These are phyloP conservation scores for Naumovozyma baii DNA, from an alignment of 805 yeast species.

Conservation along the genomic window DNA sequence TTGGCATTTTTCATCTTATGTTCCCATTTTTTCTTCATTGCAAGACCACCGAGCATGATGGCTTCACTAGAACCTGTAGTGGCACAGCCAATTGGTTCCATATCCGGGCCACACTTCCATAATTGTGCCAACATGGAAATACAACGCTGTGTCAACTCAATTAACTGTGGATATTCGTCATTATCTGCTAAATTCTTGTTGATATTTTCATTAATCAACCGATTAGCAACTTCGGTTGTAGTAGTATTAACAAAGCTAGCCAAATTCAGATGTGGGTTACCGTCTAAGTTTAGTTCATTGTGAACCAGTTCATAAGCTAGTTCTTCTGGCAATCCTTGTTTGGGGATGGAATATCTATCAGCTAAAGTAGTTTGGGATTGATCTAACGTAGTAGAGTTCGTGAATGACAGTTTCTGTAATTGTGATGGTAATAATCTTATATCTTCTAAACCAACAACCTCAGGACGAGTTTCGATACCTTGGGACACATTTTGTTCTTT, in stretches of 20 bases:
- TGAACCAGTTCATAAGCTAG: constrained; percentile 54
- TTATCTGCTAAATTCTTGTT: constrained; percentile 86
- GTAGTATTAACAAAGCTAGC: constrained; percentile 85
- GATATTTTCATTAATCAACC: constrained; percentile 57
- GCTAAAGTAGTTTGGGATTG: constrained; percentile 8
- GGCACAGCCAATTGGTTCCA: constrained; percentile 68
- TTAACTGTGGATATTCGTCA: constrained; percentile 83
- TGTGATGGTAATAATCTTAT: constrained; percentile 11
- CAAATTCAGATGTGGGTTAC: constrained; percentile 71
- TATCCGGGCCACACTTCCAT: constrained; percentile 59
- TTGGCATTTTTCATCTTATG: constrained; percentile 50
- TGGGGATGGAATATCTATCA: constrained; percentile 50
- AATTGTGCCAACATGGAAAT: constrained; percentile 66
- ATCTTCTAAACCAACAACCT: constrained; percentile 7
- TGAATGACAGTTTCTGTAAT: constrained; percentile 5
- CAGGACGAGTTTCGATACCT: constrained; percentile 1
- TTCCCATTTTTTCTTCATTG: constrained; percentile 88
- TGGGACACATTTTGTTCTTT: not conserved
- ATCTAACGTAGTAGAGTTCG: constrained; percentile 1
- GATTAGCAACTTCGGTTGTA: constrained; percentile 42
- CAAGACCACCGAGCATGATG: constrained; percentile 85
- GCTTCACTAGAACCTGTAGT: constrained; percentile 95
- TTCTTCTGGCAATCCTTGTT: constrained; percentile 41
- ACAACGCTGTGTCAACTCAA: constrained; percentile 74
- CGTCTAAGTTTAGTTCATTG: constrained; percentile 73